phyloP scores from a whole-genome alignment of 176 grass and related monocot species.

The Miscanthus lutarioriparius region DNA sequence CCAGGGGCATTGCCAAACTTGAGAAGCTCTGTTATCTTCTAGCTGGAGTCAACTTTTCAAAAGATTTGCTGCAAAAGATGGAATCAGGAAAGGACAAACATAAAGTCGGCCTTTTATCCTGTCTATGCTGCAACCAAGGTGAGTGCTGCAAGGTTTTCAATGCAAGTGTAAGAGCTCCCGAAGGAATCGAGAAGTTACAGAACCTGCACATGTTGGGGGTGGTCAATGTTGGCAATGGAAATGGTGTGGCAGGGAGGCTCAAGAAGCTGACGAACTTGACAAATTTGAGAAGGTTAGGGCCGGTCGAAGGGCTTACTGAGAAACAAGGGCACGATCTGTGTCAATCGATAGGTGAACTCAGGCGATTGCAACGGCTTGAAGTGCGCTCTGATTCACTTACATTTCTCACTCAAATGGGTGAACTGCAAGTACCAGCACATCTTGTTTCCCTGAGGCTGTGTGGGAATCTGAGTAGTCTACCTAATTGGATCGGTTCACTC shows the following conservation, averaged over 20 bases:
- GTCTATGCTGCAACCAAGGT: not conserved
- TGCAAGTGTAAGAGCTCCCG: slow-evolving; percentile 18
- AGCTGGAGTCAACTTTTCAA: not conserved
- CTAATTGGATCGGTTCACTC: slow-evolving; percentile 24
- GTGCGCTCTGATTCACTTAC: too few relatives aligned
- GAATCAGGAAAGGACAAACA: not conserved
- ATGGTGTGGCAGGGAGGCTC: slow-evolving; percentile 13
- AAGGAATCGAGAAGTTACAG: slow-evolving; percentile 32
- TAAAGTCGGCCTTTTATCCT: not conserved
- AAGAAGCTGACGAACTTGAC: slow-evolving; percentile 21
- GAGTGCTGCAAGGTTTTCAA: not conserved
- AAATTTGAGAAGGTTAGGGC: slow-evolving; percentile 32
- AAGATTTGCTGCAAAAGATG: slow-evolving; percentile 24
- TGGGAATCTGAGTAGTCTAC: too few relatives aligned
- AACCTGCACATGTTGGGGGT: slow-evolving; percentile 42
- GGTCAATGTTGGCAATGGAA: slow-evolving; percentile 11
- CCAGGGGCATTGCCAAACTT: slow-evolving; percentile 12
- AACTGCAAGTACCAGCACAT: too few relatives aligned
- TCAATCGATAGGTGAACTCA: too few relatives aligned
- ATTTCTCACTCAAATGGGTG: too few relatives aligned
- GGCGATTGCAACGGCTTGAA: too few relatives aligned
- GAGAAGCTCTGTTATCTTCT: slow-evolving; percentile 40
- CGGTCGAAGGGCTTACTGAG: not conserved
- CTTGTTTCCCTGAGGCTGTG: too few relatives aligned
- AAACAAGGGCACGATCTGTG: too few relatives aligned